These are phyloP conservation scores for Anthracocystis walkeri DNA, from an alignment of 1,284 basidiomycete species.

Conservation along the genomic window DNA sequence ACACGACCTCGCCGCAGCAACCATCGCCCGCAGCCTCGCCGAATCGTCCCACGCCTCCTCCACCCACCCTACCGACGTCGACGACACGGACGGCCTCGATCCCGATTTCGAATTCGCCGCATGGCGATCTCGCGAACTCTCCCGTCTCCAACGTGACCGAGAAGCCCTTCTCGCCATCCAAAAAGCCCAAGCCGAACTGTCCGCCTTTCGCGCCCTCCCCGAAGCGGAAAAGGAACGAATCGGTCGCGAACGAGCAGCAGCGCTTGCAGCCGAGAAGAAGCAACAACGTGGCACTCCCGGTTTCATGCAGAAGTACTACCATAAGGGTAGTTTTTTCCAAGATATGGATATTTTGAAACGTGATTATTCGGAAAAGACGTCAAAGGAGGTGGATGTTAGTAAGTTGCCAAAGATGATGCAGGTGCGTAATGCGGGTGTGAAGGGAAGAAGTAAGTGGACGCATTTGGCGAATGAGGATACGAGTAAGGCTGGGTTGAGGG, in stretches of 20 bases:
- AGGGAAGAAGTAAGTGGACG: conserved; percentile 81
- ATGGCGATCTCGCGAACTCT: conserved; percentile 92
- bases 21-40: conserved; percentile 82
- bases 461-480: conserved; percentile 96
- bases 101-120: conserved; percentile 91
- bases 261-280: conserved; percentile 22
- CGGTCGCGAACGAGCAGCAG: conserved; percentile 31
- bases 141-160: conserved; percentile 89
- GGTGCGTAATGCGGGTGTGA: conserved; percentile 94
- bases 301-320: conserved; percentile 98
- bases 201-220: conserved; percentile 87
- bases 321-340: conserved; percentile 96
- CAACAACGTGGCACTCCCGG: conserved; percentile 84
- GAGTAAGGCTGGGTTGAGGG: conserved; percentile 69
- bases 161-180: conserved; percentile 82
- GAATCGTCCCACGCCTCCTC: conserved; percentile 89
- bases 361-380: conserved; percentile 90
- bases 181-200: conserved; percentile 87
- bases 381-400: conserved; percentile 82
- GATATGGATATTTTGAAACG: conserved; percentile 89
- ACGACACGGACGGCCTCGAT: conserved; percentile 94
- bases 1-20: conserved; percentile 87
- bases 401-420: conserved; percentile 95
- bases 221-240: conserved; percentile 79
- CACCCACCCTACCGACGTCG: conserved; percentile 80